These are phyloP conservation scores for Colletotrichum sp. DNA, from an alignment of 2,329 filamentous ascomycete genomes.

Conservation along the genomic window DNA sequence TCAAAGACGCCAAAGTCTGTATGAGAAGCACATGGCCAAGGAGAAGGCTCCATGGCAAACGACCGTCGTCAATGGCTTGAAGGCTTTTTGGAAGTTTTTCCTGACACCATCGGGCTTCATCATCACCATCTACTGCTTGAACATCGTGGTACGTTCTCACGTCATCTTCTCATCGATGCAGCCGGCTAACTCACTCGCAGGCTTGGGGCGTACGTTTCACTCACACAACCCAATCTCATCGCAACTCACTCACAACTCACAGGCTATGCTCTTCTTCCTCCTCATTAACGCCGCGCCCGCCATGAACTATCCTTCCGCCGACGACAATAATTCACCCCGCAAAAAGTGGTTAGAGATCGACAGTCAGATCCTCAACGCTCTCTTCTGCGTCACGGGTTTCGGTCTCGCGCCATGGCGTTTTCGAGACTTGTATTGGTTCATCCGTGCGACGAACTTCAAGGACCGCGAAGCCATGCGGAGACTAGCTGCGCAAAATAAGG, in stretches of 20 bases:
- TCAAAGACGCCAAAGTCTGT: slow-evolving; percentile 23
- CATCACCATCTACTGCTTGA: slow-evolving; percentile 33
- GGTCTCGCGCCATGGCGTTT: slow-evolving; percentile 77
- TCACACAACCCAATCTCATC: neutral
- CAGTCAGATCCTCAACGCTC: slow-evolving; percentile 57
- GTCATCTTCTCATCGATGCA: neutral
- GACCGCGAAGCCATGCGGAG: slow-evolving; percentile 24
- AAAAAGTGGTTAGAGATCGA: slow-evolving; percentile 23
- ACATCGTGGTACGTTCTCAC: slow-evolving; percentile 29
- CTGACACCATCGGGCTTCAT: slow-evolving; percentile 29
- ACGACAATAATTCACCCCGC: slow-evolving; percentile 23
- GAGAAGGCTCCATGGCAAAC: slow-evolving; percentile 28
- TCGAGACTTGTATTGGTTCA: slow-evolving; percentile 24
- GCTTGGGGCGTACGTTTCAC: slow-evolving; percentile 29
- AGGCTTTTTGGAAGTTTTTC: slow-evolving; percentile 34
- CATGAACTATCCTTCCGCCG: slow-evolving; percentile 23
- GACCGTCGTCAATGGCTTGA: slow-evolving; percentile 28
- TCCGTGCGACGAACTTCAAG: slow-evolving; percentile 23
- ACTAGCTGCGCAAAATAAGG: slow-evolving; percentile 26
- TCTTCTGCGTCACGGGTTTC: slow-evolving; percentile 88
- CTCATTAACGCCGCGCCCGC: slow-evolving; percentile 28
- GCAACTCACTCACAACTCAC: neutral
- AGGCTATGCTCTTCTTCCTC: slow-evolving; percentile 35
- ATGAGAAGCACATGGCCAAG: slow-evolving; percentile 25
- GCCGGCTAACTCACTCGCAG: neutral